These are phyloP conservation scores for Phytopythium boreale DNA, from an alignment of 352 stramenopile genomes.

Conservation along the genomic window DNA sequence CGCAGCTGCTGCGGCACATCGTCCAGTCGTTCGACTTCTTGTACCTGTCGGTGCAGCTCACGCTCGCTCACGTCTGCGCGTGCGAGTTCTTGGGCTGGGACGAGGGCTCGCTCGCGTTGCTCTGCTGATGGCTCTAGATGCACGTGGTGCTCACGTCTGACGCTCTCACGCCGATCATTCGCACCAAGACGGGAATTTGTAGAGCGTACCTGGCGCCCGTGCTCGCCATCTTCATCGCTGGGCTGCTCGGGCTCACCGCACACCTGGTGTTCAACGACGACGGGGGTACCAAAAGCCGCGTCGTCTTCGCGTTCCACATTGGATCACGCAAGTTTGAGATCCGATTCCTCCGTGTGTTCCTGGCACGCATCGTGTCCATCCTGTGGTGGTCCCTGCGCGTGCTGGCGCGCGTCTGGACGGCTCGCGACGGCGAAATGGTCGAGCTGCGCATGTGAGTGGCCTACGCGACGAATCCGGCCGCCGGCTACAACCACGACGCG, in stretches of 20 bases:
- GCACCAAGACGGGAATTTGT: slow-evolving; percentile 4
- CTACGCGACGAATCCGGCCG: neutral
- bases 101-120: slow-evolving; percentile 9
- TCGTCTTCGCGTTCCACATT: neutral
- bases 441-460: slow-evolving; percentile 4
- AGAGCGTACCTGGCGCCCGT: neutral
- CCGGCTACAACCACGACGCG: neutral
- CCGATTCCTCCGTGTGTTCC: neutral
- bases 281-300: neutral
- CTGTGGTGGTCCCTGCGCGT: slow-evolving; percentile 9
- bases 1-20: slow-evolving; percentile 22
- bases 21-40: slow-evolving; percentile 39
- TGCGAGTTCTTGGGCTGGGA: slow-evolving; percentile 36
- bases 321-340: slow-evolving; percentile 3
- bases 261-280: neutral
- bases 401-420: neutral
- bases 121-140: slow-evolving; percentile 9
- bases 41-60: slow-evolving; percentile 35
- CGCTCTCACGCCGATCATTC: slow-evolving; percentile 5
- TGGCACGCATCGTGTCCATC: slow-evolving; percentile 1
- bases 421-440: slow-evolving; percentile 3
- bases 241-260: neutral
- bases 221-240: slow-evolving; percentile 5
- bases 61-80: slow-evolving; percentile 19
- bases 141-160: slow-evolving; percentile 7